Base-by-base conservation (phyloP, 2,329 filamentous ascomycete genomes). In the Aspergillus pseudoterreus region DNA sequence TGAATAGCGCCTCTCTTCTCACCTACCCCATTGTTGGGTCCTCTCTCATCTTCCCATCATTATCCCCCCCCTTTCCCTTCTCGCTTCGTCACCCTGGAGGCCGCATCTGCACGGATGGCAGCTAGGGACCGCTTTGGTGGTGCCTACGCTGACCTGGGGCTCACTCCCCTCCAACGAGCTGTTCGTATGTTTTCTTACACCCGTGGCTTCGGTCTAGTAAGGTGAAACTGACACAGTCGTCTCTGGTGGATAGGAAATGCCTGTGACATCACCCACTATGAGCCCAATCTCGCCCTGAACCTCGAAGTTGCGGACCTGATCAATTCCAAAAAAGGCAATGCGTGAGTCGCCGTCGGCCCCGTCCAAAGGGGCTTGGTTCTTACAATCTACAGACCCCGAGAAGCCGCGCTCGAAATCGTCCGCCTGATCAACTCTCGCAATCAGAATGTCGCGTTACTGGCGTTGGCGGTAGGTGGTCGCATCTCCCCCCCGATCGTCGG, bases 351-450 rank as follows among this genome's bases (percentile, higher is more conserved):
- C 30, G 32, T 43, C 39, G 38, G 36, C 39, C 41, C 42, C 22
- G 49, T 12, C 33, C 27, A 22, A 27, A 30, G 32, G 27, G 30
- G 41, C 11, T 24, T 52, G 56, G 53, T 52, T 64, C 71, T 57
- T 68, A 57, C n/a, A 17, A 44, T 41, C 43, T 47, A 50, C 60
- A 83, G 82, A 24, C 94, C 94, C 57, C 90, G 94, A 67, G 94
- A 99, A 81, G 92, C 92, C 45, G 92, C 92, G 55, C 84, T 95
- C 58, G 85, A 91, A 57, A 96, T 97, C 59, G 92, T 96, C 63
- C 87, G 88, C 74, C 91, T 92, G 68, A 86, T 97, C 78, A 99
- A 99, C 76, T 90, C 95, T 73, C 89, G 94, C 70, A 99, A 97
- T 70, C 88, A 92, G 54, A 97, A 96, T 72, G 90, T 99, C 61